Base-by-base conservation (phyloP, 163 green algal genomes). In the Scenedesmus sp. region DNA sequence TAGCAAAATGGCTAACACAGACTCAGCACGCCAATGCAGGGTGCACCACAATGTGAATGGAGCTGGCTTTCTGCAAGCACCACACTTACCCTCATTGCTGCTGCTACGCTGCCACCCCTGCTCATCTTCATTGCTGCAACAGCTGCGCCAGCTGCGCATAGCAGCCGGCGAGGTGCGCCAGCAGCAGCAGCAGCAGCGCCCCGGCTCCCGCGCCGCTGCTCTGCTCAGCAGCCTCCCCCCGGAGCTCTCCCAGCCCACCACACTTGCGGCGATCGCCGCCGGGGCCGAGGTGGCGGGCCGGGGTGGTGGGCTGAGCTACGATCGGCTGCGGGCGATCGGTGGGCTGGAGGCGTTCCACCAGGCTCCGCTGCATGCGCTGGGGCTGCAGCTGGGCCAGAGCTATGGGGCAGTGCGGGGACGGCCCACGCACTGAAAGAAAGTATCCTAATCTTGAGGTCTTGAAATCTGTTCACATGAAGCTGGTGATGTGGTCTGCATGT, bases 311-410 rank as follows among this genome's bases (percentile, higher is more conserved):
- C 73, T 85, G n/a, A 92, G 81, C 77, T 59, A 62, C 46, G 55
- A 67, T 0, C 82, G 73, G 18, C n/a, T 87, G 20, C 7, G 18
- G 9, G 79, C 55, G n/a, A 79, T 52, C 20, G 87, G 87, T n/a
- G 4, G 67, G 34, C 46, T 92, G 1, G 62, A 55, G 2, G 74
- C 20, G 26, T 92, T 92, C 3, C 88, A 92, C 54, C 79, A 92
- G 59, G 8, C 57, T 12, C 34, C 77, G 12, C 46, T 92, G 79
- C 88, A 91, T 60, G 46, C 26, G 16, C 9, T 55, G 2, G 46
- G 46, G 2, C 12, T 84, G 34, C 12, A 34, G 9, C 34, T n/a
- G 9, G 46, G 34, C 9, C 77, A 84, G 46, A 84, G 34, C 46
- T 84, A 84, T 9, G 77, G 77, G 1, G 77, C 77, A 2, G 59